Evolutionary conservation across 352 stramenopile species (phyloP), one percentile per base, ranked within the genome.

Genomic region (Peronosclerospora sorghi): DNA sequence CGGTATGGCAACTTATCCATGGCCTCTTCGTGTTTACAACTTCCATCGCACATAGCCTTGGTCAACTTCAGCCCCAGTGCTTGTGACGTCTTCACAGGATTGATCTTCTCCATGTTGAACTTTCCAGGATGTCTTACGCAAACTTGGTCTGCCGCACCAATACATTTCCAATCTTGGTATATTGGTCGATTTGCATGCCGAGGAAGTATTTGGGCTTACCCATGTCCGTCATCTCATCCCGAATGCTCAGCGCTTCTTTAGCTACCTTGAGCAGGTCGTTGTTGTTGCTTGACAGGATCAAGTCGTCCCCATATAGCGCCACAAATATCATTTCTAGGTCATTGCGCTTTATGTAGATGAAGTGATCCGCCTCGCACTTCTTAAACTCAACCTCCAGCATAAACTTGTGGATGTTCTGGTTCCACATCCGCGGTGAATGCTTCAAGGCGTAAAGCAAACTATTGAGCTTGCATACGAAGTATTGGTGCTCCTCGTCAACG

Each of bases 271-370:
- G 42, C 42, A 41, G 35, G 5, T 49, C 19, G 14, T 49, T 19
- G 23, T 13, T 36, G 32, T 13, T 53, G 29, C 45, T 53, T 6
- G 45, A 35, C 13, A 46, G 19, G 15, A 46, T n/a, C n/a, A 53
- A 30, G 14, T 53, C 19, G 28, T 45, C 45, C 8, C 41, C 45
- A 20, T 46, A 46, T 4, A 53, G 45, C 20, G 36, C 45, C 28
- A 53, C 45, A 9, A 53, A 45, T 8, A 53, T 53, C 26, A 53
- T 53, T 19, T 53, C 28, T 45, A 41, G 45, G 13, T 17, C 34
- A 17, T 36, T 27, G 17, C 43, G 35, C 32, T 50, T 50, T 12
- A 38, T 12, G 24, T 50, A 50, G 24, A 50, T 41, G 35, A 34
- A 50, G 43, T 38, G 43, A 24, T 50, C 43, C 10, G 32, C 10